A percentile compares a stretch with the other conserved stretches of the same genome.
These are phyloP conservation scores for Talaromyces borbonicus DNA, from an alignment of 495 filamentous ascomycete genomes.

Conservation along the genomic window DNA sequence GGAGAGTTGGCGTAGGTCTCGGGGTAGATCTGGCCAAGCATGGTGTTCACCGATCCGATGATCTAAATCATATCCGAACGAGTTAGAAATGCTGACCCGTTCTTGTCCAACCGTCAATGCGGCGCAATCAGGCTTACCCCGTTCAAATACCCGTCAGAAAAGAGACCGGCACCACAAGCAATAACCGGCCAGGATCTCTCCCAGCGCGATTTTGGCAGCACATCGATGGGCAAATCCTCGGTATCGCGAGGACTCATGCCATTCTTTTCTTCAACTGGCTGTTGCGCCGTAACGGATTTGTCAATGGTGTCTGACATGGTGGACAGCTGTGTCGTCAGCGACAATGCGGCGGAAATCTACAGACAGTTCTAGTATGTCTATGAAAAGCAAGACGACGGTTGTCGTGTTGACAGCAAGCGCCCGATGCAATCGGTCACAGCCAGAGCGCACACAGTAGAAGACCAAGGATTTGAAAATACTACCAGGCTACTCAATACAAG, in stretches of 20 bases:
- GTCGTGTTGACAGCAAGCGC: no score
- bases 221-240: constrained; percentile 26
- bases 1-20: constrained; percentile 51
- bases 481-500: background rate
- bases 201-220: constrained; percentile 40
- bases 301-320: constrained; percentile 2
- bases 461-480: no score
- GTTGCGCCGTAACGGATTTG: background rate
- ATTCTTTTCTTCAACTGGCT: constrained; percentile 5
- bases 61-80: constrained; percentile 43
- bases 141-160: constrained; percentile 87
- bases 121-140: constrained; percentile 42
- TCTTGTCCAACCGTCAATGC: no score
- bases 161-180: constrained; percentile 81
- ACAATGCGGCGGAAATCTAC: no score
- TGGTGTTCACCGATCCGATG: constrained; percentile 73
- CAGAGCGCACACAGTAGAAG: background rate
- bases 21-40: constrained; percentile 53
- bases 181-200: constrained; percentile 57
- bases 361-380: no score
- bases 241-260: constrained; percentile 1
- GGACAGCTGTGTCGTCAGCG: background rate
- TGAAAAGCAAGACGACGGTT: no score
- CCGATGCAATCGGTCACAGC: background rate
- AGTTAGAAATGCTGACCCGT: no score